Evolutionary conservation across 129 eudicot species (phyloP), one percentile per base, ranked within the genome.

Genomic region (Escallonia rubra): DNA sequence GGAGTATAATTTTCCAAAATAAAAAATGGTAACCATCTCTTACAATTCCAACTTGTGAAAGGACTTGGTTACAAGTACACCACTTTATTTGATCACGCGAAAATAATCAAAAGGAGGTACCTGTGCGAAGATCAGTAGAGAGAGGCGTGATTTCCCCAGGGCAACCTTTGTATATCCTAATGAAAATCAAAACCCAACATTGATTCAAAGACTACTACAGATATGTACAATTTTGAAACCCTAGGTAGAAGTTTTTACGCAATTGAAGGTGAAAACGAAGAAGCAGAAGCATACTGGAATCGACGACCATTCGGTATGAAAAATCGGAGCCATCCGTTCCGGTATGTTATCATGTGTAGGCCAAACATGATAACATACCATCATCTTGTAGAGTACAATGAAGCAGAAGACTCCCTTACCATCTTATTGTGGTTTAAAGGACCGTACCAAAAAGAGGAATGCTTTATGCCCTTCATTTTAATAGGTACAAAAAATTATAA

Each of bases 251-350:
- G 41, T 43, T 43, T 7, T 10, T 16, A 41, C 40, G 2, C 43
- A 16, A 7, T 48, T 42, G 40, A 5, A 61, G 39, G 39, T 8
- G 61, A 42, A 57, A 73, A 41, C 61, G 44, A 13, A 41, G 54
- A 57, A 42, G 12, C 34, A 23, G 1, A 48, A 10, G 10, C 77
- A 15, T 85, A 88, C 89, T 74, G 65, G 84, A 80, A 59, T 92
- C 98, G 38, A 92, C 95, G 67, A 92, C 91, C 96, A 92, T 92
- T 67, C 96, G 78, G 72, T 81, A 92, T n/a, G 98, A 88, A 76
- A 84, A 92, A 82, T 92, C 98, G 23, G 96, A 92, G 57, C 98
- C 98, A 60, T 92, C 98, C 10, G 98, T 92, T 68, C 98, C 98
- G 9, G 86, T 67, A n/a, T n/a, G n/a, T n/a, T n/a, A n/a, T n/a